Conservation (phyloP, 169 alveolate species). For the Miamiensis avidus region DNA sequence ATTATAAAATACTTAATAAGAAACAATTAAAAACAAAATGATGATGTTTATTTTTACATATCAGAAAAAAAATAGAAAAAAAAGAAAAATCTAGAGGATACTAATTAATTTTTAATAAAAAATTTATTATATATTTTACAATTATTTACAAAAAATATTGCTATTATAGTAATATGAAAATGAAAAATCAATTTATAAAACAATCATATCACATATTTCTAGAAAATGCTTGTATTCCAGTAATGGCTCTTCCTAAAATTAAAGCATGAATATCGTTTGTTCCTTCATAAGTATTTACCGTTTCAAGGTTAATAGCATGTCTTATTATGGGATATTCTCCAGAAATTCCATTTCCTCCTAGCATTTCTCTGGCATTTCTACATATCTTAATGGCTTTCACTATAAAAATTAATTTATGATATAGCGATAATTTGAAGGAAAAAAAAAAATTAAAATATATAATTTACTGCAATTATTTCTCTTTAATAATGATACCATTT, state of each 20-base stretch:
- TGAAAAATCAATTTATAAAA: neutral
- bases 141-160: no score
- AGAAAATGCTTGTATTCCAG: slow-evolving; percentile 70
- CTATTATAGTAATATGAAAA: no score
- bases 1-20: no score
- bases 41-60: no score
- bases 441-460: neutral
- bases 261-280: slow-evolving; percentile 87
- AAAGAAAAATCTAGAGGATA: no score
- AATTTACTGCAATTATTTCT: slow-evolving; percentile 64
- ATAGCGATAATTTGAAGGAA: no score
- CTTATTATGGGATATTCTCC: slow-evolving; percentile 85
- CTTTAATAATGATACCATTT: slow-evolving; percentile 66
- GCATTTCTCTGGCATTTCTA: slow-evolving; percentile 85
- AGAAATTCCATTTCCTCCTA: slow-evolving; percentile 85
- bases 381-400: slow-evolving; percentile 75
- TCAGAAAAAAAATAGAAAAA: no score
- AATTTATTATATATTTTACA: no score
- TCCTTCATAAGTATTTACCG: slow-evolving; percentile 90
- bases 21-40: no score
- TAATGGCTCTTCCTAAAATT: slow-evolving; percentile 80
- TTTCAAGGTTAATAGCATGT: slow-evolving; percentile 82
- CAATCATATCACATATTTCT: slow-evolving; percentile 34
- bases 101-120: no score
- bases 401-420: neutral